phyloP scores from a whole-genome alignment of 768 basidiomycete genomes.

The Amanita polypyramis region DNA sequence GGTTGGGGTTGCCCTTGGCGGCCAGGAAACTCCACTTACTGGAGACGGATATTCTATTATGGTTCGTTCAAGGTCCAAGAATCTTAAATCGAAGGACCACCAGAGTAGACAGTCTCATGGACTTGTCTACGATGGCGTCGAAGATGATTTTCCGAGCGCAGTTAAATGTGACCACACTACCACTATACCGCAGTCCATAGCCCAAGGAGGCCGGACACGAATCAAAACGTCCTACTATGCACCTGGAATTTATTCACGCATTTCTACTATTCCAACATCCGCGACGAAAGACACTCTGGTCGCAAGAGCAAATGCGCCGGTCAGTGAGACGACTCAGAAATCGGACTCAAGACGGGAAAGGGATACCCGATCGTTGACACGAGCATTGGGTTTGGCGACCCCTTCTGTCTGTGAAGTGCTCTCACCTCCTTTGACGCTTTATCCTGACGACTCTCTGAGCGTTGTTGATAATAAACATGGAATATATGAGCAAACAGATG shows the following conservation, averaged over 20 bases:
- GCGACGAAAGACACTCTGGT: slow-evolving; percentile 21
- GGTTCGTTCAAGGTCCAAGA: slow-evolving; percentile 26
- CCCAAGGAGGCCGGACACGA: slow-evolving; percentile 43
- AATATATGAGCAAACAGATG: background rate
- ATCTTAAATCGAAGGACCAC: slow-evolving; percentile 17
- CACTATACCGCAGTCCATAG: slow-evolving; percentile 14
- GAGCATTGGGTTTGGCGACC: slow-evolving; percentile 28
- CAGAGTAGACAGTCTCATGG: slow-evolving; percentile 23
- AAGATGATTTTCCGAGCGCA: slow-evolving; percentile 30
- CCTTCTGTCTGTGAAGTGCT: slow-evolving; percentile 26
- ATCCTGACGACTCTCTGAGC: slow-evolving; percentile 66
- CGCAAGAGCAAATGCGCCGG: slow-evolving; percentile 13
- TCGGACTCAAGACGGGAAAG: slow-evolving; percentile 33
- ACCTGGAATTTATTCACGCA: slow-evolving; percentile 41
- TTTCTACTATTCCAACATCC: slow-evolving; percentile 33
- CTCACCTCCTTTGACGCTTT: slow-evolving; percentile 52
- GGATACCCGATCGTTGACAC: slow-evolving; percentile 26
- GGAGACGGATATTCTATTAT: slow-evolving; percentile 30
- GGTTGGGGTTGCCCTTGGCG: slow-evolving; percentile 25
- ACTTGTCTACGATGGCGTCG: slow-evolving; percentile 45
- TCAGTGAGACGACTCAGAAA: slow-evolving; percentile 21
- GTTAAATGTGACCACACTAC: slow-evolving; percentile 17
- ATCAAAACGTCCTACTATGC: slow-evolving; percentile 64
- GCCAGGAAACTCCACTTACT: slow-evolving; percentile 22
- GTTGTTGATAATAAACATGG: slow-evolving; percentile 26